Evolutionary conservation across 2,329 filamentous ascomycete species (phyloP).

Genomic region (Monilinia fructigena): DNA sequence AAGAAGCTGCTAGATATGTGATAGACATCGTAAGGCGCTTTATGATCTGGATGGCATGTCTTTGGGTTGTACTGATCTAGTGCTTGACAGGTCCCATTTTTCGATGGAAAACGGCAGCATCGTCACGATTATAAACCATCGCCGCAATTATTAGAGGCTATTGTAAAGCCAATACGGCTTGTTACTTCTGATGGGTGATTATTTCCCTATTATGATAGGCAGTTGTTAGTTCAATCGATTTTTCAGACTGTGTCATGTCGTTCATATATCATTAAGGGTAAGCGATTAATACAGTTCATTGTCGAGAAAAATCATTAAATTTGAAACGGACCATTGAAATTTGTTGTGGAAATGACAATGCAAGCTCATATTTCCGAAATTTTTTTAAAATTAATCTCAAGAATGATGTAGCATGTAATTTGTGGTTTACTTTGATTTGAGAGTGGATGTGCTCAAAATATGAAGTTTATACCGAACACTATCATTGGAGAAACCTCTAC

Average conservation of each 20-base stretch:
- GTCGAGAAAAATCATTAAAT: not conserved
- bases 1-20: not conserved
- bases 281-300: not conserved
- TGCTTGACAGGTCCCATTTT: not conserved
- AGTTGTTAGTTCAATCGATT: not conserved
- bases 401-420: not conserved
- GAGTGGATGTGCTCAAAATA: too few relatives aligned
- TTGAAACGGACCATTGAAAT: not conserved
- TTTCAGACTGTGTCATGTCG: rapidly evolving
- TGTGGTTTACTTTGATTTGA: too few relatives aligned
- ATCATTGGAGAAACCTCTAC: not conserved
- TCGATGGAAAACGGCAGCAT: not conserved
- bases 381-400: not conserved
- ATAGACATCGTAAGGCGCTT: not conserved
- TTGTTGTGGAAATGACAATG: not conserved
- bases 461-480: too few relatives aligned
- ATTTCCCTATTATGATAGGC: not conserved
- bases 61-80: not conserved
- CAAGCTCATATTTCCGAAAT: not conserved
- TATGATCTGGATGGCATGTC: not conserved
- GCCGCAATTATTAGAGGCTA: not conserved
- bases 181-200: not conserved
- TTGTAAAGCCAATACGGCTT: not conserved
- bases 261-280: rapidly evolving
- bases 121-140: not conserved